Conservation (phyloP, 2,329 filamentous ascomycete genomes). For the Gliomastix tumulicola region DNA sequence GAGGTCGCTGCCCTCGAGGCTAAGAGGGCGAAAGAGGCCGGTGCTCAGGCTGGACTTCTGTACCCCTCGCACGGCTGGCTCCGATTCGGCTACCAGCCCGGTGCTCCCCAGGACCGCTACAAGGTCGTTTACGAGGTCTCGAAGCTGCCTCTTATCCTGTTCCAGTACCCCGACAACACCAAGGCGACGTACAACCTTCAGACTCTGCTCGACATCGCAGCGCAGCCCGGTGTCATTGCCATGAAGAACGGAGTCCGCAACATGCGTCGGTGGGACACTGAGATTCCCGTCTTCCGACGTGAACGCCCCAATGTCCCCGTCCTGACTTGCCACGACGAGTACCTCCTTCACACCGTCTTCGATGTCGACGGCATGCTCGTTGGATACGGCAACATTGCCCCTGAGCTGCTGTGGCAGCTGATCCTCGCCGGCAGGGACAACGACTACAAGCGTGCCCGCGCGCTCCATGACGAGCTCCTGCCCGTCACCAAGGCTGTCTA, state of each 20-base stretch:
- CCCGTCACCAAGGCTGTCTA: conserved; percentile 47
- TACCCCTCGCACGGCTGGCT: conserved; percentile 48
- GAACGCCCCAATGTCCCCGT: conserved; percentile 41
- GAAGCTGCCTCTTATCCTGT: conserved; percentile 41
- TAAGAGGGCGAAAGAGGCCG: conserved; percentile 40
- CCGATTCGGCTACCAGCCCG: conserved; percentile 45
- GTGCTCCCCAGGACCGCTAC: conserved; percentile 45
- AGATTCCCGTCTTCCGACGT: conserved; percentile 43
- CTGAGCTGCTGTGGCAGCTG: conserved; percentile 39
- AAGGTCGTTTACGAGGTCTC: conserved; percentile 40
- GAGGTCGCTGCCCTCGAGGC: conserved; percentile 44
- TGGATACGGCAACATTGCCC: conserved; percentile 46
- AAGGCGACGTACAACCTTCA: conserved; percentile 44
- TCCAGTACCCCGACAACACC: conserved; percentile 46
- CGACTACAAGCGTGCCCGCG: conserved; percentile 38
- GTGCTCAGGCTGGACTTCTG: conserved; percentile 40
- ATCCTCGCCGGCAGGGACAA: conserved; percentile 41
- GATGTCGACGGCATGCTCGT: conserved; percentile 47
- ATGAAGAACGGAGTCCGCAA: conserved; percentile 52
- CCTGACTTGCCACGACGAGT: conserved; percentile 45
- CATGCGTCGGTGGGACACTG: conserved; percentile 49
- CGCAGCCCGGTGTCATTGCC: conserved; percentile 43
- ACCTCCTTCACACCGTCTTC: conserved; percentile 42
- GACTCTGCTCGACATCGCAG: conserved; percentile 44
- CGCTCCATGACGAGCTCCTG: conserved; percentile 41